Percentiles rank a stretch among this genome's conserved stretches.
These are phyloP conservation scores for Taphrina communis DNA, from an alignment of 1,139 yeast species.

Conservation along the genomic window DNA sequence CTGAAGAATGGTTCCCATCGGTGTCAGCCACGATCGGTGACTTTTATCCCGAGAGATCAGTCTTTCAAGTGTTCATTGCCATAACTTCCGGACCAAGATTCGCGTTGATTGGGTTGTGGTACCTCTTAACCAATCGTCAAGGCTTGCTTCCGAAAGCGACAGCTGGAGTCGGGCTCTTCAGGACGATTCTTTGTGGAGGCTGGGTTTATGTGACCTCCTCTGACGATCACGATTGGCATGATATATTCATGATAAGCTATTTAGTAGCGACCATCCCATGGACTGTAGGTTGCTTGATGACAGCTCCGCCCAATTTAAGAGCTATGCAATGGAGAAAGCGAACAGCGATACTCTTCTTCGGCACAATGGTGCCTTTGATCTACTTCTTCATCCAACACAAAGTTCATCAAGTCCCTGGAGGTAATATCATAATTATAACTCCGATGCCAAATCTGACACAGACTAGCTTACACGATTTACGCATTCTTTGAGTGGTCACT, in stretches of 20 bases:
- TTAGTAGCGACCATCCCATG: conserved; percentile 90
- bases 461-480: conserved; percentile 78
- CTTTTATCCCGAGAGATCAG: conserved; percentile 90
- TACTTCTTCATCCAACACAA: conserved; percentile 93
- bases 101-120: conserved; percentile 68
- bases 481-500: conserved; percentile 95
- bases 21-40: conserved; percentile 98
- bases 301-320: conserved; percentile 59
- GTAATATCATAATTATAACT: conserved; percentile 32
- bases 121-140: conserved; percentile 54
- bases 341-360: conserved; percentile 69
- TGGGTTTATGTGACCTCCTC: conserved; percentile 98
- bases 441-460: neutral
- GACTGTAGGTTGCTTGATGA: conserved; percentile 68
- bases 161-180: conserved; percentile 66
- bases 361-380: conserved; percentile 74
- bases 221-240: conserved; percentile 96
- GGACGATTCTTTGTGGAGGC: conserved; percentile 96
- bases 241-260: conserved; percentile 89
- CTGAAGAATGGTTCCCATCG: conserved; percentile 98
- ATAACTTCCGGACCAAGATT: conserved; percentile 78
- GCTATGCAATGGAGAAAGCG: conserved; percentile 61
- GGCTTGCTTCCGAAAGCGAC: conserved; percentile 56
- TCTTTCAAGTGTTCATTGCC: conserved; percentile 77
- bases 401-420: conserved; percentile 81